These are phyloP conservation scores for Scutellaria minor DNA, from an alignment of 257 asterid species.

Conservation along the genomic window DNA sequence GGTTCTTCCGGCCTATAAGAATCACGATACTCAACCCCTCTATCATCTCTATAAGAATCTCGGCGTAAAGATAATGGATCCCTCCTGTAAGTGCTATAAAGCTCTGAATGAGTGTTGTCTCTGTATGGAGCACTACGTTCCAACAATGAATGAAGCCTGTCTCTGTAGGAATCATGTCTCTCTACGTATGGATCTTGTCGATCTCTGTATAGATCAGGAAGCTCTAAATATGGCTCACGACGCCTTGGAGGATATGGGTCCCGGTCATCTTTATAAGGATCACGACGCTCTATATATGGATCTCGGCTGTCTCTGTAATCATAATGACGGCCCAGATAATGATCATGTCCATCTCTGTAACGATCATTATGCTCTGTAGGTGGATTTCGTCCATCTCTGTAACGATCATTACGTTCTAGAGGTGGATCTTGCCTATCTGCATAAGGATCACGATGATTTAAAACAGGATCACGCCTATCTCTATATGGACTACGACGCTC, in stretches of 20 bases:
- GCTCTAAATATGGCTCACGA: constrained; percentile 39
- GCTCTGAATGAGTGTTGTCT: constrained; percentile 34
- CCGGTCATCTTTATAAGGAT: constrained; percentile 44
- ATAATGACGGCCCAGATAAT: constrained; percentile 33
- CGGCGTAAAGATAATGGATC: constrained; percentile 31
- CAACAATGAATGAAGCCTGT: constrained; percentile 35
- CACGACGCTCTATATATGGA: constrained; percentile 42
- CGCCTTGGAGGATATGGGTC: constrained; percentile 36
- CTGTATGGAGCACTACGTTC: constrained; percentile 39
- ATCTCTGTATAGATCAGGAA: constrained; percentile 33
- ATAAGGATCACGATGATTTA: constrained; percentile 29
- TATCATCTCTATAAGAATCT: constrained; percentile 40
- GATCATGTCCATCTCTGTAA: constrained; percentile 36
- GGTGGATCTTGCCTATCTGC: constrained; percentile 34
- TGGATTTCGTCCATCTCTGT: constrained; percentile 36
- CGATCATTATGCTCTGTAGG: constrained; percentile 26
- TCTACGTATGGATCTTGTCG: constrained; percentile 31
- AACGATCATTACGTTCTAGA: constrained; percentile 39
- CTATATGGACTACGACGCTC: background rate
- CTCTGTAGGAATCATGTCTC: constrained; percentile 43
- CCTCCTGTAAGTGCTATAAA: constrained; percentile 39
- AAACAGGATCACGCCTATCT: constrained; percentile 40
- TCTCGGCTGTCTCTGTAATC: constrained; percentile 39
- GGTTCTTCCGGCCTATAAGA: constrained; percentile 44
- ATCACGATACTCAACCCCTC: constrained; percentile 39